These are phyloP conservation scores for Plasmodium sp. DNA, from an alignment of 169 alveolate species.

Conservation along the genomic window DNA sequence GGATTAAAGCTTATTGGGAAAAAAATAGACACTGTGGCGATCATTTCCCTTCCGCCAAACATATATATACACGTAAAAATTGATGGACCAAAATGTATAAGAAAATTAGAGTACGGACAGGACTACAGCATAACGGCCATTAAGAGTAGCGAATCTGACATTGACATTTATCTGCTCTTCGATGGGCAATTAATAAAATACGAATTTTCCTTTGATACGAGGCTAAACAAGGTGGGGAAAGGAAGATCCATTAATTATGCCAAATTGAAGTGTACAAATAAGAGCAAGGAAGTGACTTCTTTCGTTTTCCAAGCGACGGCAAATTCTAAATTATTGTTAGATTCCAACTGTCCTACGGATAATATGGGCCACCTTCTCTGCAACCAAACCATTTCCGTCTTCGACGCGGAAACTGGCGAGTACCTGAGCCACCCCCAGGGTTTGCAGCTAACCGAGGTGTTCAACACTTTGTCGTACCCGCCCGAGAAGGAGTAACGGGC, in stretches of 20 bases:
- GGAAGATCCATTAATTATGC: slow-evolving; percentile 71
- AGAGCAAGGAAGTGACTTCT: slow-evolving; percentile 51
- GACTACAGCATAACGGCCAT: slow-evolving; percentile 80
- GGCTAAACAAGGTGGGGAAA: slow-evolving; percentile 76
- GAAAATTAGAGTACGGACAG: slow-evolving; percentile 75
- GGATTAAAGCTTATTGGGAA: slow-evolving; percentile 78
- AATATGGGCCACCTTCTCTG: slow-evolving; percentile 55
- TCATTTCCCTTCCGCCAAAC: slow-evolving; percentile 80
- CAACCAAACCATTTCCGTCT: slow-evolving; percentile 54
- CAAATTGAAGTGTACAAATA: slow-evolving; percentile 62
- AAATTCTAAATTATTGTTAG: slow-evolving; percentile 37
- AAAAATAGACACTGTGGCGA: slow-evolving; percentile 76
- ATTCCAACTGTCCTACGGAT: slow-evolving; percentile 68
- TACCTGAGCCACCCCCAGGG: slow-evolving; percentile 73
- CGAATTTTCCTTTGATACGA: slow-evolving; percentile 80
- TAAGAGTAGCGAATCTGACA: slow-evolving; percentile 81
- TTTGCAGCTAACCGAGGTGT: slow-evolving; percentile 34
- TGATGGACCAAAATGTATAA: slow-evolving; percentile 79
- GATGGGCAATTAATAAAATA: slow-evolving; percentile 79
- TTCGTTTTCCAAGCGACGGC: slow-evolving; percentile 42
- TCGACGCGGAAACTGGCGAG: slow-evolving; percentile 74
- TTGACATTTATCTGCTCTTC: slow-evolving; percentile 76
- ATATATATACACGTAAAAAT: slow-evolving; percentile 75
- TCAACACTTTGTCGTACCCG: slow-evolving; percentile 48
- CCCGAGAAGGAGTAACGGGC: slow-evolving; percentile 29